Evolutionary conservation across 2,329 filamentous ascomycete genomes (phyloP), one percentile per base, ranked within the genome.

Genomic region (Penicillium concentricum): DNA sequence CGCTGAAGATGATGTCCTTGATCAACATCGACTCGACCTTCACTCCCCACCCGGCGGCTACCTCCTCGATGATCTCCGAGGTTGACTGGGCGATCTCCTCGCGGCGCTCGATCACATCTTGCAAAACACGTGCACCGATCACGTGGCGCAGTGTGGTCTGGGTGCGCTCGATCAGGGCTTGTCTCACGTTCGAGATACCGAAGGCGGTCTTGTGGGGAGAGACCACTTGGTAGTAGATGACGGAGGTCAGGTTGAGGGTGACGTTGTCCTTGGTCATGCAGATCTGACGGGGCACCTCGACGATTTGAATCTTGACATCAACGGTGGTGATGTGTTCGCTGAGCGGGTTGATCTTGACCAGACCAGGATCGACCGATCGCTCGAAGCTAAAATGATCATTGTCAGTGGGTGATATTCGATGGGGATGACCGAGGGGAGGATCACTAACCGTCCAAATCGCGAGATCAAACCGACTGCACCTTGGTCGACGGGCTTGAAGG

Each of bases 201-300:
- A 97, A 99, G 58, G 94, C 93, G 57, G 93, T 92, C 79, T 96
- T 97, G 84, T 97, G 93, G 1, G 94, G 94, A 28, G 90, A 89
- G 54, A 88, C 90, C 71, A 99, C 93, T 82, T 96, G 92, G 81
- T 99, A 99, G 84, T 99, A 99, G 79, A 99, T 97, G 73, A 99
- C 94, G 6, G 91, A 96, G 46, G 92, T 97, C 65, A 99, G 83
- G 68, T 92, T 88, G 41, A 99, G 83, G 44, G 90, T 96, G 62
- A 97, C 94, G 70, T 99, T 99, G 82, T 99, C 94, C 81, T 97
- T 97, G 75, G 94, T 99, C 92, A 99, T 99, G 82, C 94, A 97
- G 61, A 93, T 87, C 78, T 99, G 94, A 78, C 92, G 87, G 18
- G 93, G 93, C 24, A 99, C 94, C 81, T 99, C 78, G 74, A 95